Evolutionary conservation across 2,329 filamentous ascomycete genomes (phyloP).

Genomic region (Aureobasidium lini): DNA sequence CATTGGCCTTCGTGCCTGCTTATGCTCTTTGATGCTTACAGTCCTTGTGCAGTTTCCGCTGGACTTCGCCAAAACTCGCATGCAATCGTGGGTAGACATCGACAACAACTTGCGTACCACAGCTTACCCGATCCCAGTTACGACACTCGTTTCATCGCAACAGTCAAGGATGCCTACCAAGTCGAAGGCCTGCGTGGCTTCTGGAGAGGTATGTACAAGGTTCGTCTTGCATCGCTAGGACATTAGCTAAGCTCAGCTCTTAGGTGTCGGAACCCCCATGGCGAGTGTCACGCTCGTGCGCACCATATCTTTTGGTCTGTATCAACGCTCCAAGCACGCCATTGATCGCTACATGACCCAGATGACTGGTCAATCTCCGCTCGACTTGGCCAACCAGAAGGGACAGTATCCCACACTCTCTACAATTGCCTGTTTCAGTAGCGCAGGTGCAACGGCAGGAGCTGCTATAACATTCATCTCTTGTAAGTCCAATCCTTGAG

Average conservation of each 20-base stretch:
- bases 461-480: slow-evolving; percentile 73
- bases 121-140: slow-evolving; percentile 40
- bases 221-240: neutral
- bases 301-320: slow-evolving; percentile 72
- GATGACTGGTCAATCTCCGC: slow-evolving; percentile 59
- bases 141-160: slow-evolving; percentile 50
- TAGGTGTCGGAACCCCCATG: slow-evolving; percentile 72
- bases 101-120: neutral
- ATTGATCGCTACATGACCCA: slow-evolving; percentile 64
- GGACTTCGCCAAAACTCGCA: slow-evolving; percentile 82
- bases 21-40: neutral
- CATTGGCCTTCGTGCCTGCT: neutral
- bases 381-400: slow-evolving; percentile 62
- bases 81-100: slow-evolving; percentile 55
- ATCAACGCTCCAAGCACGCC: slow-evolving; percentile 66
- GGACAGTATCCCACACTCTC: slow-evolving; percentile 65
- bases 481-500: slow-evolving; percentile 38
- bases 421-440: slow-evolving; percentile 68
- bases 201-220: slow-evolving; percentile 43
- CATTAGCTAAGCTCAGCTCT: slow-evolving; percentile 15
- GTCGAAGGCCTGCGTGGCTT: slow-evolving; percentile 44
- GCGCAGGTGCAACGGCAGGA: slow-evolving; percentile 70
- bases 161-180: slow-evolving; percentile 66
- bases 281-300: slow-evolving; percentile 69
- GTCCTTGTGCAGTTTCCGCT: slow-evolving; percentile 57